Base-by-base conservation (phyloP, 2,329 filamentous ascomycete genomes). In the Colletotrichum acutatum region DNA sequence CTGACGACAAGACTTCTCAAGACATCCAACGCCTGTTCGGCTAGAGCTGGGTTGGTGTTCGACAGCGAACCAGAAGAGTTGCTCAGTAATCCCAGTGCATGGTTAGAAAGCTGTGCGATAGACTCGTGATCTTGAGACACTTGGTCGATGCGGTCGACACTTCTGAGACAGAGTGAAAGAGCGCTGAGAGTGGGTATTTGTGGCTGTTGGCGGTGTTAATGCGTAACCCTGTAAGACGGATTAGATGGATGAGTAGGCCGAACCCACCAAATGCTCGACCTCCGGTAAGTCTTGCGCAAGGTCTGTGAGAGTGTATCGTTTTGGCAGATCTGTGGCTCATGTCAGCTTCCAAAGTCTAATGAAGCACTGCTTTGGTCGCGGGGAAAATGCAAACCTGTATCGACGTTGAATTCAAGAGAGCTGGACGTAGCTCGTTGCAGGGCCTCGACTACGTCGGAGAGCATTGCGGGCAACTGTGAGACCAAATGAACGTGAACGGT, bases 111-210 rank as follows among this genome's bases (percentile, higher is more conserved):
- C 32, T 46, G 54, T 37, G 42, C 22, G 14, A 60, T 60, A 53
- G 58, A 19, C 16, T 30, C 58, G n/a, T 34, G 34, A 28, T 72
- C 65, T 34, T 59, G 28, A 8, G 58, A 14, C 16, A n/a, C 53
- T 52, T 42, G 28, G 16, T 72, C 16, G 19, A 63, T 54, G 58
- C 37, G 37, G 4, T 53, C 52, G 3, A 19, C 53, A 4, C 53
- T 67, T 11, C 37, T 46, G 16, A 72, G 32, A 37, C 69, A 72
- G 22, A 68, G 53, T 4, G 14, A 58, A 24, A 72, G 37, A 26
- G 26, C 69, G 22, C 62, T 28, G 16, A 68, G 56, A 24, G 68
- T 57, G 24, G 5, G 24, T 9, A n/a, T 11, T 22, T 32, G 65
- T 14, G 58, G 37, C 65, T 72, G 28, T 6, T 24, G n/a, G 12